A percentile compares a stretch with the other conserved stretches of the same genome.
Evolutionary conservation across 2,329 filamentous ascomycete species (phyloP).

Genomic region (Apiospora marii): DNA sequence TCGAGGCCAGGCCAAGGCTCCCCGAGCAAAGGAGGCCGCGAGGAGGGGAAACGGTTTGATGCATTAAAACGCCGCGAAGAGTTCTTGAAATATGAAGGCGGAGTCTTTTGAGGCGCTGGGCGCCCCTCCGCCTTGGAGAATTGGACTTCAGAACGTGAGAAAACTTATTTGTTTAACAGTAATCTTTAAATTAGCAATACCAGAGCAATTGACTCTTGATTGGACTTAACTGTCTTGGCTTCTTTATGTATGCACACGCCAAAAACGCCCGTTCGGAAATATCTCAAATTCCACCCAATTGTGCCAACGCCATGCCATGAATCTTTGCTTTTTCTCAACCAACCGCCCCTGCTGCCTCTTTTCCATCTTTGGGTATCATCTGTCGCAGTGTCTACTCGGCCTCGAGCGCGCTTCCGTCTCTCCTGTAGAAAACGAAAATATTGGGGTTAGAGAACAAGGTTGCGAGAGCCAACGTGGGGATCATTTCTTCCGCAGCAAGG

Average conservation of each 20-base stretch:
- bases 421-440: background rate
- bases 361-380: conserved; percentile 17
- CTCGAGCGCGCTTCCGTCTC: conserved; percentile 24
- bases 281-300: conserved; percentile 5
- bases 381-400: conserved; percentile 17
- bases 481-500: background rate
- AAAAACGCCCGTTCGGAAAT: conserved; percentile 18
- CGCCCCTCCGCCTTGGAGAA: background rate
- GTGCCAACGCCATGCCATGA: conserved; percentile 23
- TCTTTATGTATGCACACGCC: conserved; percentile 11
- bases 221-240: conserved; percentile 15
- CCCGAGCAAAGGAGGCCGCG: conserved; percentile 5
- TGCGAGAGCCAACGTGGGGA: background rate
- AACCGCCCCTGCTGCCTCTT: background rate
- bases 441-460: background rate
- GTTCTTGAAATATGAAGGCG: background rate
- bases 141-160: background rate
- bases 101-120: background rate
- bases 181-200: conserved; percentile 18
- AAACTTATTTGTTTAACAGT: background rate
- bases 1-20: background rate
- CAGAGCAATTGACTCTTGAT: conserved; percentile 20
- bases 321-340: conserved; percentile 13
- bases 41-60: background rate
- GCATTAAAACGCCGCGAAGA: background rate